Percentiles rank a stretch among this genome's conserved stretches.
Conservation (phyloP, 139 green algal genomes). For the Volvox africanus region DNA sequence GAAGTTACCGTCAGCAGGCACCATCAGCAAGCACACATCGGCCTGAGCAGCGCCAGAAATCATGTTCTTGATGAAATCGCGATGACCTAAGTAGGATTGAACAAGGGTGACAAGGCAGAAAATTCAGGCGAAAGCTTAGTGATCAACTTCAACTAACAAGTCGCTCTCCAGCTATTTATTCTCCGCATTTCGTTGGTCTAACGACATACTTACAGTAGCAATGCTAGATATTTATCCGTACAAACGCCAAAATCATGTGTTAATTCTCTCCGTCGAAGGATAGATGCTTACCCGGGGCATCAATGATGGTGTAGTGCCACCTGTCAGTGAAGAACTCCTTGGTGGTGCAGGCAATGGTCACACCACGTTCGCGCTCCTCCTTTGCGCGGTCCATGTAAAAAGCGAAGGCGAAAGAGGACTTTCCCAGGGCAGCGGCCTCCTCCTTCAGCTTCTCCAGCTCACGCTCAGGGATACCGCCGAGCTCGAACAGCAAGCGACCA, state of each 20-base stretch:
- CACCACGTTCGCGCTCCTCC: slow-evolving; percentile 94
- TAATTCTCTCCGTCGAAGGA: too few relatives aligned
- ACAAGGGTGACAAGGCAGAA: too few relatives aligned
- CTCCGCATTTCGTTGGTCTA: too few relatives aligned
- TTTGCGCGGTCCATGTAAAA: slow-evolving; percentile 95
- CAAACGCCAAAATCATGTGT: too few relatives aligned
- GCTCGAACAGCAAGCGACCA: slow-evolving; percentile 97
- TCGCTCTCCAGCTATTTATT: too few relatives aligned
- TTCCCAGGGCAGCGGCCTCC: slow-evolving; percentile 87
- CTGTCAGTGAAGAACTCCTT: slow-evolving; percentile 99
- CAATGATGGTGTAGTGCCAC: slow-evolving; percentile 99
- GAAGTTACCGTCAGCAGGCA: slow-evolving; percentile 94
- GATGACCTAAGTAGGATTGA: slow-evolving; percentile 76
- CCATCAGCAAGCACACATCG: slow-evolving; percentile 92
- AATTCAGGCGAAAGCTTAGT: too few relatives aligned
- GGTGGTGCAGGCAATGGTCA: slow-evolving; percentile 97
- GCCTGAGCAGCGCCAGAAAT: slow-evolving; percentile 98
- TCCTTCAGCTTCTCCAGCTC: slow-evolving; percentile 98
- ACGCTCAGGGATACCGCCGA: slow-evolving; percentile 98
- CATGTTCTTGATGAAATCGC: slow-evolving; percentile 99
- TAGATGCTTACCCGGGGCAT: slow-evolving; percentile 84
- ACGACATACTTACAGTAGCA: too few relatives aligned
- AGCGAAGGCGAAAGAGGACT: slow-evolving; percentile 94
- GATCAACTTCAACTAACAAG: too few relatives aligned
- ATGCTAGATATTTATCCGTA: too few relatives aligned